Conservation (phyloP, 2,329 filamentous ascomycete genomes). For the Emmonsiellopsis sp. region DNA sequence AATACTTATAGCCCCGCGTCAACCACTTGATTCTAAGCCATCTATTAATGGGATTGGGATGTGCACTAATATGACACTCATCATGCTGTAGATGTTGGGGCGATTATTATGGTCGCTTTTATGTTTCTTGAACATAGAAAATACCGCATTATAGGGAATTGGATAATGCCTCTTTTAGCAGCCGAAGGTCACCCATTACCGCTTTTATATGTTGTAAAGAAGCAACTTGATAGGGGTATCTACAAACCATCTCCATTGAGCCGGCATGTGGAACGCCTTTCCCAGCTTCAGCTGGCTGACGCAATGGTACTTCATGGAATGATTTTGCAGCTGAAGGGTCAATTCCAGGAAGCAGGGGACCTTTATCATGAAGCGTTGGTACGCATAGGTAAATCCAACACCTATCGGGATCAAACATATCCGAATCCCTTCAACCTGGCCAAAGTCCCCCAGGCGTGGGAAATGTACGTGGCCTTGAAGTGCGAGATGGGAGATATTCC, state of each 20-base stretch:
- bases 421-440: conserved; percentile 2
- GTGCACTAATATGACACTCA: too few species aligned
- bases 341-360: conserved; percentile 5
- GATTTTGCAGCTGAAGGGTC: conserved; percentile 4
- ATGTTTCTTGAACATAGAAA: not conserved
- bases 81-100: not conserved
- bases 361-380: conserved; percentile 8
- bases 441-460: conserved; percentile 17
- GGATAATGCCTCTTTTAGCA: not conserved
- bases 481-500: conserved; percentile 9
- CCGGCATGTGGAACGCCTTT: conserved; percentile 4
- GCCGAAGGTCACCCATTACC: not conserved
- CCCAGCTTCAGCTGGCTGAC: not conserved
- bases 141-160: not conserved
- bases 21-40: too few species aligned
- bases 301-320: conserved; percentile 8
- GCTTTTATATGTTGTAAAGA: not conserved
- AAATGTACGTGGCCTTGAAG: conserved; percentile 17
- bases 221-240: not conserved
- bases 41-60: too few species aligned
- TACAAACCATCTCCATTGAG: not conserved
- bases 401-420: not conserved
- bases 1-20: too few species aligned
- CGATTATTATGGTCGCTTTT: not conserved
- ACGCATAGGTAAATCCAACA: conserved; percentile 1